These are phyloP conservation scores for Zygotorulaspora mrakii DNA, from an alignment of 1,139 yeast species.

Conservation along the genomic window DNA sequence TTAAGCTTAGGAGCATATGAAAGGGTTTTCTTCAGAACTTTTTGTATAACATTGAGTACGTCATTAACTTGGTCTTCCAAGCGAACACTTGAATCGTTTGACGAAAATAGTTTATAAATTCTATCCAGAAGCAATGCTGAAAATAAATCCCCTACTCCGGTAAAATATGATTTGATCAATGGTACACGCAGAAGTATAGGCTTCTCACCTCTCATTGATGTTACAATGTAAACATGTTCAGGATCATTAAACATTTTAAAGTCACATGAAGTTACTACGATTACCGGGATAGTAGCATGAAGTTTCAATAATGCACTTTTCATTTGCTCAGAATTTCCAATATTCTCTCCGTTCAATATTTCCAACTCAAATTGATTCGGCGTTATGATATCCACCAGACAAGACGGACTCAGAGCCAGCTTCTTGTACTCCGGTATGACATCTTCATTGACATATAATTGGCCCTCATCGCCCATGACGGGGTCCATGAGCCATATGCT, in stretches of 20 bases:
- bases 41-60: constrained; percentile 33
- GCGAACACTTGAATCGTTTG: constrained; percentile 11
- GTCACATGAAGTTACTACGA: constrained; percentile 35
- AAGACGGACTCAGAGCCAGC: constrained; percentile 42
- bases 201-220: constrained; percentile 29
- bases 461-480: constrained; percentile 90
- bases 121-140: constrained; percentile 71
- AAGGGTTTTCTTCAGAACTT: constrained; percentile 29
- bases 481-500: constrained; percentile 75
- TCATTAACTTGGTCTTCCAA: constrained; percentile 28
- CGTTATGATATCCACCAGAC: constrained; percentile 63
- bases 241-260: constrained; percentile 26
- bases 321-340: constrained; percentile 40
- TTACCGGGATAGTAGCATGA: constrained; percentile 38
- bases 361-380: constrained; percentile 94
- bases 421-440: constrained; percentile 63
- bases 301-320: constrained; percentile 42
- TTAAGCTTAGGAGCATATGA: constrained; percentile 21
- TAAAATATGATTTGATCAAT: constrained; percentile 65
- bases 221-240: constrained; percentile 38
- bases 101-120: constrained; percentile 24
- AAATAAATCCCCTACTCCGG: constrained; percentile 92
- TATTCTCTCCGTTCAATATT: constrained; percentile 48
- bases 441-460: constrained; percentile 67
- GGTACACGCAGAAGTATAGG: constrained; percentile 46